Evolutionary conservation across 768 basidiomycete species (phyloP).

Genomic region (Russula sp.): DNA sequence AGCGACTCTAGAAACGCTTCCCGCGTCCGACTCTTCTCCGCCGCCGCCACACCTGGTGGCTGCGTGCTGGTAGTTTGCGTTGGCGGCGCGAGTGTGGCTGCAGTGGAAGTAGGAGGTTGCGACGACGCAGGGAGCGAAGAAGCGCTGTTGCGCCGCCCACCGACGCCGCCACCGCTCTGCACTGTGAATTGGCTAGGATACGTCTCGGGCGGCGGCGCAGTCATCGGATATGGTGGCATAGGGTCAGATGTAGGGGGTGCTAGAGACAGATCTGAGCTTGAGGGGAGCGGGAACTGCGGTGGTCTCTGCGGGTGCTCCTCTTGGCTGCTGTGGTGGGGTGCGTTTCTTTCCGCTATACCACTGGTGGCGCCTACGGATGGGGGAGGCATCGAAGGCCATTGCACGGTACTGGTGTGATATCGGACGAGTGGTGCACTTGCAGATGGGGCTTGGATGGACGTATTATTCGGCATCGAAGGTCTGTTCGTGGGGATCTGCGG

Average conservation of each 20-base stretch:
- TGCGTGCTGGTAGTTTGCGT: neutral
- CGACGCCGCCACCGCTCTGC: neutral
- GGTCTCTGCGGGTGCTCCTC: neutral
- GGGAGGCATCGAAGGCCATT: constrained; percentile 4
- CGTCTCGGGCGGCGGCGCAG: neutral
- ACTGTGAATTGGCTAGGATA: neutral
- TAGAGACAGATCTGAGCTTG: constrained; percentile 14
- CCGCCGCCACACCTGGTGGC: constrained; percentile 4
- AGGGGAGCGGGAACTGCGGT: neutral
- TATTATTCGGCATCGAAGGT: constrained; percentile 15
- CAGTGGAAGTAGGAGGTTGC: constrained; percentile 9
- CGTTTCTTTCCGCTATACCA: neutral
- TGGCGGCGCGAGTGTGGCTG: neutral
- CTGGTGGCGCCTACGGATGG: neutral
- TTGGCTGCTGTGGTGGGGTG: neutral
- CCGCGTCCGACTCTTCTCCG: constrained; percentile 8
- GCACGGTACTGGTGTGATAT: neutral
- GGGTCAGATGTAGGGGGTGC: constrained; percentile 7
- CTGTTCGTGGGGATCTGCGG: constrained; percentile 24
- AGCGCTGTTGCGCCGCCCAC: neutral
- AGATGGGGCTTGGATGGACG: neutral
- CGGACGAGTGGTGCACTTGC: neutral
- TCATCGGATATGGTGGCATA: neutral
- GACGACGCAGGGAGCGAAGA: constrained; percentile 17
- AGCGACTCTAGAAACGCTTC: constrained; percentile 37